A percentile compares a stretch with the other conserved stretches of the same genome.
phyloP scores from a whole-genome alignment of 2,329 filamentous ascomycete genomes.

The Thelonectria rubi region DNA sequence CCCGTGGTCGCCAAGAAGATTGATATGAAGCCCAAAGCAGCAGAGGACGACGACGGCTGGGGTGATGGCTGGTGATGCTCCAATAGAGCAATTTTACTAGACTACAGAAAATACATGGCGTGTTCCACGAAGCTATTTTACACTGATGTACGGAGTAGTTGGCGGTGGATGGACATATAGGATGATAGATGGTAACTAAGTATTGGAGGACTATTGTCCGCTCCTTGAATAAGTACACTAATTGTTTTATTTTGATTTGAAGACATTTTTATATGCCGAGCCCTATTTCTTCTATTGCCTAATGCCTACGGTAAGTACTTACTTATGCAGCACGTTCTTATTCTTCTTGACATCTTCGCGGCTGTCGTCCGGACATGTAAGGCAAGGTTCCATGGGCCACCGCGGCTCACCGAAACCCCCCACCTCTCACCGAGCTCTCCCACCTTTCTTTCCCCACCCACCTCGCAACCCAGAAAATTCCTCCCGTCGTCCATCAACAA shows the following conservation, averaged over 20 bases:
- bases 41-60: conserved; percentile 69
- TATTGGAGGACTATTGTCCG: neutral
- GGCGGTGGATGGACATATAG: conserved; percentile 26
- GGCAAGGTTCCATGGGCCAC: neutral
- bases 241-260: conserved; percentile 11
- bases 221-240: conserved; percentile 10
- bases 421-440: conserved; percentile 15
- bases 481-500: neutral
- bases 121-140: conserved; percentile 11
- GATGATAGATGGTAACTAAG: conserved; percentile 18
- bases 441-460: conserved; percentile 36
- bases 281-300: too few species aligned
- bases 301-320: too few species aligned
- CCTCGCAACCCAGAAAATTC: neutral
- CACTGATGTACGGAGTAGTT: conserved; percentile 16
- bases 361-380: neutral
- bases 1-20: conserved; percentile 69
- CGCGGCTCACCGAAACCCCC: neutral
- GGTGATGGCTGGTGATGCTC: conserved; percentile 68
- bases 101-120: neutral
- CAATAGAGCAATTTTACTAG: neutral
- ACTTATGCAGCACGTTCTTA: too few species aligned
- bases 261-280: neutral
- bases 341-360: too few species aligned
- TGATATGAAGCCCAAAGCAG: conserved; percentile 71